phyloP scores from a whole-genome alignment of 148 eudicot species.

The Rhododendron williamsianum region DNA sequence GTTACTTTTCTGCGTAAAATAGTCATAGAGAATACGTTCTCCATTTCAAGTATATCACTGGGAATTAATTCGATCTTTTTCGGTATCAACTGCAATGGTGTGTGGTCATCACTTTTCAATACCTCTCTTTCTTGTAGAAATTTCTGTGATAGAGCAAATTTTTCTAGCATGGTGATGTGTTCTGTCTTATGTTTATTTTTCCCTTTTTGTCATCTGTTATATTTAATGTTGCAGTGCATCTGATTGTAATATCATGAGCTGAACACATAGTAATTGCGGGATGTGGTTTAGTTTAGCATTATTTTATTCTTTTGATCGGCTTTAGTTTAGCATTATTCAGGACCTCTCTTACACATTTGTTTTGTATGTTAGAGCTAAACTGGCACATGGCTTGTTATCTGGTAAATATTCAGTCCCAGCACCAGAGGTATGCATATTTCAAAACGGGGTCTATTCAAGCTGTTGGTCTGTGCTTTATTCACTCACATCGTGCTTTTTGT shows the following conservation, averaged over 20 bases:
- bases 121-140: not conserved
- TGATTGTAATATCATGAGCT: not conserved
- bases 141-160: not conserved
- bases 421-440: slow-evolving; percentile 48
- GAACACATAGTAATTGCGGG: too few species aligned
- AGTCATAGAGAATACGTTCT: not conserved
- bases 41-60: not conserved
- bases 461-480: not conserved
- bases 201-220: not conserved
- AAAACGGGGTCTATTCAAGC: not conserved
- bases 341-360: not conserved
- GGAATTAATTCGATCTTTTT: not conserved
- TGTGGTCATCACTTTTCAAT: not conserved
- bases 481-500: not conserved
- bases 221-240: not conserved
- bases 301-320: too few species aligned
- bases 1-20: not conserved
- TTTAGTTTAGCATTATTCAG: not conserved
- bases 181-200: not conserved
- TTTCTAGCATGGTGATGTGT: not conserved
- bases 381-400: slow-evolving; percentile 88
- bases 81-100: not conserved
- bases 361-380: slow-evolving; percentile 53
- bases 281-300: too few species aligned
- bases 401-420: slow-evolving; percentile 82